Evolutionary conservation across 225 moss, liverwort and hornwort species (phyloP).

Genomic region (Straminergon stramineum): DNA sequence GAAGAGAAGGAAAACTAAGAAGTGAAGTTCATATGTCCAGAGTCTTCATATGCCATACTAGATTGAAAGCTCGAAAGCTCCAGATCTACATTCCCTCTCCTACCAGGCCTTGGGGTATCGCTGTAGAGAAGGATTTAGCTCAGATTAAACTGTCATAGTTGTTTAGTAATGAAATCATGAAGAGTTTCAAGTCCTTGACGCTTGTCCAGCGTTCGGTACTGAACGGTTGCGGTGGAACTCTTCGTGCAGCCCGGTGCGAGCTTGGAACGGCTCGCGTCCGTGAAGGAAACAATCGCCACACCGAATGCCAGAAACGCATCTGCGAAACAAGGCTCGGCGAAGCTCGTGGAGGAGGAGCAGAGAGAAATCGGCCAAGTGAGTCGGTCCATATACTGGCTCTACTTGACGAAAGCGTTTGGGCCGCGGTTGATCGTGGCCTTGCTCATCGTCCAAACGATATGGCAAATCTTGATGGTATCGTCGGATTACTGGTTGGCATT

Average conservation of each 20-base stretch:
- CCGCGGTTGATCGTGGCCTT: constrained; percentile 29
- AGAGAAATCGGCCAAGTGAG: constrained; percentile 57
- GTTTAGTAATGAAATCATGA: neutral
- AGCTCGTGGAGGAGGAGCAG: constrained; percentile 71
- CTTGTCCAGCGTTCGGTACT: neutral
- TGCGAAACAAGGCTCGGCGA: constrained; percentile 19
- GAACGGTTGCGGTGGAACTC: neutral
- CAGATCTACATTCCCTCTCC: neutral
- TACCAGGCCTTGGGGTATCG: neutral
- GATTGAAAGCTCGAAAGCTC: neutral
- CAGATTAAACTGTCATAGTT: neutral
- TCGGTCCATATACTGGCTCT: constrained; percentile 53
- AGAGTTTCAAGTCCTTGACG: neutral
- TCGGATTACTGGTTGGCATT: constrained; percentile 83
- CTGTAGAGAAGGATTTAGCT: neutral
- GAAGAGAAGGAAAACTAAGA: neutral
- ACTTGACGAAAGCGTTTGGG: constrained; percentile 51
- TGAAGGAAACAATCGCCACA: neutral
- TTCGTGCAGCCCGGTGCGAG: constrained; percentile 7
- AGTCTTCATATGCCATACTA: neutral
- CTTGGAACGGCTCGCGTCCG: constrained; percentile 20
- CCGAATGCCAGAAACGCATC: neutral
- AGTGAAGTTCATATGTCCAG: too few species aligned
- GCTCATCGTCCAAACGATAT: constrained; percentile 31
- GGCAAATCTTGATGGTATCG: constrained; percentile 49